A percentile compares a stretch with the other conserved stretches of the same genome.
Conservation (phyloP, 257 asterid species). For the Solanum pimpinellifolium region DNA sequence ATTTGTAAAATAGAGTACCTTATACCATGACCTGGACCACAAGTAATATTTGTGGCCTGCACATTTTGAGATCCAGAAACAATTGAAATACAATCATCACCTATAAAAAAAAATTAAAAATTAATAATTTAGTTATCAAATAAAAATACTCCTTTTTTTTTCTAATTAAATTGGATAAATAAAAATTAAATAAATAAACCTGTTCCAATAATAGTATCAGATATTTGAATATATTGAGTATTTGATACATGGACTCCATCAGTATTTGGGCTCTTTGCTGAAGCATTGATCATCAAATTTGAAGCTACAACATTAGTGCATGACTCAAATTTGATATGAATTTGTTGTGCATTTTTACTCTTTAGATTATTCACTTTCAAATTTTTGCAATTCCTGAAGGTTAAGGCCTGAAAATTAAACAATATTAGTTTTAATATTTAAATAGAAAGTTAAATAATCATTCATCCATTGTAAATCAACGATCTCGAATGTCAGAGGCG, state of each 20-base stretch:
- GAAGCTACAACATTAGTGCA: constrained; percentile 39
- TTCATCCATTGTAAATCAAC: neutral
- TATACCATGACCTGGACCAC: constrained; percentile 98
- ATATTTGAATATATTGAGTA: constrained; percentile 42
- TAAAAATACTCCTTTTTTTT: neutral
- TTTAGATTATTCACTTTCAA: constrained; percentile 35
- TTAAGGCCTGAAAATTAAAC: constrained; percentile 42
- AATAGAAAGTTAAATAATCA: neutral
- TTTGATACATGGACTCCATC: constrained; percentile 67
- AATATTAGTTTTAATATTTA: neutral
- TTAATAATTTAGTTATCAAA: neutral
- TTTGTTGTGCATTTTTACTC: constrained; percentile 50
- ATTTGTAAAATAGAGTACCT: constrained; percentile 24
- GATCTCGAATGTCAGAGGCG: neutral
- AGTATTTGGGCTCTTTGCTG: constrained; percentile 65
- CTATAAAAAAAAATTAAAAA: constrained; percentile 3
- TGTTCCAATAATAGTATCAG: constrained; percentile 40
- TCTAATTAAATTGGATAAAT: neutral
- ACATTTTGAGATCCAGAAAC: constrained; percentile 48
- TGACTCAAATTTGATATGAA: constrained; percentile 45
- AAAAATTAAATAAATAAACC: constrained; percentile 17
- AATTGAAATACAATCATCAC: constrained; percentile 87
- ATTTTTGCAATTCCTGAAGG: constrained; percentile 47
- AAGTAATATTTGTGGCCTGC: constrained; percentile 32
- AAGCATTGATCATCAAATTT: constrained; percentile 34